phyloP scores from a whole-genome alignment of 2,329 filamentous ascomycete species.

The Dothistroma pini region DNA sequence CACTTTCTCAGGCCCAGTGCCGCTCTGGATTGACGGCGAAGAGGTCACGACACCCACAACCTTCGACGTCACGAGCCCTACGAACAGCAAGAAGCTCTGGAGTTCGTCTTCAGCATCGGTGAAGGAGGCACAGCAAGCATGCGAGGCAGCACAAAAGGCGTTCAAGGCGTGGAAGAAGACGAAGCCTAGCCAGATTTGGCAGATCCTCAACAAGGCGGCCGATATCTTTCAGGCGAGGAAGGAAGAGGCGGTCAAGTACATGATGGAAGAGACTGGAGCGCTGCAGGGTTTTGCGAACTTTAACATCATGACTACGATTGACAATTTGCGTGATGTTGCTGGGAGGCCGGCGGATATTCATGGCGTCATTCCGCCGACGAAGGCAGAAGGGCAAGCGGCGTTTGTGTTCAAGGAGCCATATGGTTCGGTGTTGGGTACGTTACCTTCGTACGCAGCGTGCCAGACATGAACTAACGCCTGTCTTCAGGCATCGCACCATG shows the following conservation, averaged over 20 bases:
- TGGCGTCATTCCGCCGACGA: constrained; percentile 48
- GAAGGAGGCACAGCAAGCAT: constrained; percentile 54
- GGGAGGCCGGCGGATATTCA: constrained; percentile 48
- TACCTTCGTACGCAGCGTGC: neutral
- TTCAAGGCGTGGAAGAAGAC: constrained; percentile 66
- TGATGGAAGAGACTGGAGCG: constrained; percentile 57
- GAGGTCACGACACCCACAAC: constrained; percentile 47
- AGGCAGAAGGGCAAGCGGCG: constrained; percentile 52
- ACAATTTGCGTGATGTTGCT: constrained; percentile 52
- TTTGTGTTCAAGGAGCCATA: constrained; percentile 71
- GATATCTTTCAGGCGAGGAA: constrained; percentile 58
- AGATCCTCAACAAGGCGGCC: constrained; percentile 67
- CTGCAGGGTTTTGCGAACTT: constrained; percentile 39
- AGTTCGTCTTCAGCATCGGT: constrained; percentile 56
- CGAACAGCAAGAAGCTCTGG: constrained; percentile 51
- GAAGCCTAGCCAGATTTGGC: constrained; percentile 58
- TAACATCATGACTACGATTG: constrained; percentile 40
- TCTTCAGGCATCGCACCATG: constrained; percentile 69
- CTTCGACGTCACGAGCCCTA: constrained; percentile 57
- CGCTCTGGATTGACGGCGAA: constrained; percentile 49
- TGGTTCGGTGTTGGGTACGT: constrained; percentile 64
- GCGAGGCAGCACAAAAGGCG: constrained; percentile 61
- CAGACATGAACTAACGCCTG: neutral
- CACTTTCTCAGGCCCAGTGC: constrained; percentile 25
- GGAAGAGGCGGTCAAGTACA: constrained; percentile 59